Evolutionary conservation across 495 filamentous ascomycete genomes (phyloP), one percentile per base, ranked within the genome.

Genomic region (Ramalina peruviana): DNA sequence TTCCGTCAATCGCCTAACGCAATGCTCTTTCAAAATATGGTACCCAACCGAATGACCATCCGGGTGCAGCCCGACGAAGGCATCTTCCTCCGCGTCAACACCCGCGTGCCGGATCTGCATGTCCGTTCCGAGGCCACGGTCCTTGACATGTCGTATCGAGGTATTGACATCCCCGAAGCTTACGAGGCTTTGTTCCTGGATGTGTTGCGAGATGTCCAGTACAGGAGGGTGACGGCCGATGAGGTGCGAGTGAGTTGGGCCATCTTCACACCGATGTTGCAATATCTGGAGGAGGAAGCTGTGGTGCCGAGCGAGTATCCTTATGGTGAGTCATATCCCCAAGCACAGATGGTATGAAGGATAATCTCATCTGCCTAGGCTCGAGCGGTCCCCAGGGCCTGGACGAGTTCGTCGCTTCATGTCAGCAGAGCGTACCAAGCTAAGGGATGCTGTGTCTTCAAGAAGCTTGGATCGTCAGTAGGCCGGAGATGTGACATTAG

Each of bases 21-120:
- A 30, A 82, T 82, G 53, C 89, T 90, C 68, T 88, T 89, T 67
- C 85, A 85, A 66, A 80, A 88, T 55, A 87, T 88, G 55, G 79
- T 82, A 33, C 78, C 82, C 40, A 90, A 90, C 70, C 84, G 87
- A 65, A 75, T 90, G 46, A 86, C 88, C 51, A 86, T 90, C 68
- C 82, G 85, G 46, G 85, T 90, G 54, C 85, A 90, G 64, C 85
- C 85, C 43, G 86, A 88, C 66, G 85, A 90, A 70, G 82, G 76
- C 64, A 81, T 90, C 56, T 88, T 86, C 68, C 86, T 88, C 66
- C 87, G 87, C 72, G 88, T 89, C 82, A 90, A 90, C 76, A 85
- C 83, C 1, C 88, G 87, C 68, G 68, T 88, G 20, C 85, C 85
- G 10, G 84, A 83, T 49, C 68, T 89, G 55, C 84, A 76, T 67